Percentiles rank a stretch among this genome's conserved stretches.
Evolutionary conservation across 192 early-diverging fungal species (phyloP).

Genomic region (Coemansia javaensis): DNA sequence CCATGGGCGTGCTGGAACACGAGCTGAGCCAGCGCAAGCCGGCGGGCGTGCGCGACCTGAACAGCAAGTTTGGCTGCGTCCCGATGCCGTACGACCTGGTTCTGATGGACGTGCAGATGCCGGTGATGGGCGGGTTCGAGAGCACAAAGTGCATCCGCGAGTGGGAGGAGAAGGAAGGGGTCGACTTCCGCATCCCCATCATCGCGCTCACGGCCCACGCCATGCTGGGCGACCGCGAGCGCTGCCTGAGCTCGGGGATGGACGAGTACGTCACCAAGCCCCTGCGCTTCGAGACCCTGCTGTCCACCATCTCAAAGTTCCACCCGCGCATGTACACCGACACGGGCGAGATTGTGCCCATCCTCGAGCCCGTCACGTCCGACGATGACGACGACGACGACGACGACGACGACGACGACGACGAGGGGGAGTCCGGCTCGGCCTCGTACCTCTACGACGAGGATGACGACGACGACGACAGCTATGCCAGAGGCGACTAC

Average conservation of each 20-base stretch:
- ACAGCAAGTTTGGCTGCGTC: slow-evolving; percentile 41
- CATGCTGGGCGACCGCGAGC: slow-evolving; percentile 87
- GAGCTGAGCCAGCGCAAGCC: slow-evolving; percentile 31
- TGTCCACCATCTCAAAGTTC: slow-evolving; percentile 42
- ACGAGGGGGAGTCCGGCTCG: slow-evolving; percentile 3
- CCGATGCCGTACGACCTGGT: slow-evolving; percentile 59
- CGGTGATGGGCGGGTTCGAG: slow-evolving; percentile 86
- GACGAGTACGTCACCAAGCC: slow-evolving; percentile 74
- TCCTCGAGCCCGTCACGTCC: slow-evolving; percentile 12
- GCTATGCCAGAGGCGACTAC: slow-evolving; percentile 1
- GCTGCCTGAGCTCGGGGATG: slow-evolving; percentile 79
- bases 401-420: slow-evolving; percentile 4
- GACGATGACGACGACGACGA: slow-evolving; percentile 5
- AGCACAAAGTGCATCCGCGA: slow-evolving; percentile 74
- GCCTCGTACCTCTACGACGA: too few relatives aligned
- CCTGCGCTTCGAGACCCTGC: slow-evolving; percentile 43
- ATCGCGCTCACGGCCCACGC: slow-evolving; percentile 84
- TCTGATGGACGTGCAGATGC: slow-evolving; percentile 90
- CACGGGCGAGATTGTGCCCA: slow-evolving; percentile 37
- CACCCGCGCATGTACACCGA: slow-evolving; percentile 47
- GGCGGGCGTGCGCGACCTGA: slow-evolving; percentile 53
- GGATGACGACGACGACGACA: neutral
- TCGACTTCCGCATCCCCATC: slow-evolving; percentile 65
- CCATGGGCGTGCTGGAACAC: slow-evolving; percentile 9
- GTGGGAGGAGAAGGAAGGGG: slow-evolving; percentile 57